These are phyloP conservation scores for Pythium grandisporangium DNA, from an alignment of 352 stramenopile species.

Conservation along the genomic window DNA sequence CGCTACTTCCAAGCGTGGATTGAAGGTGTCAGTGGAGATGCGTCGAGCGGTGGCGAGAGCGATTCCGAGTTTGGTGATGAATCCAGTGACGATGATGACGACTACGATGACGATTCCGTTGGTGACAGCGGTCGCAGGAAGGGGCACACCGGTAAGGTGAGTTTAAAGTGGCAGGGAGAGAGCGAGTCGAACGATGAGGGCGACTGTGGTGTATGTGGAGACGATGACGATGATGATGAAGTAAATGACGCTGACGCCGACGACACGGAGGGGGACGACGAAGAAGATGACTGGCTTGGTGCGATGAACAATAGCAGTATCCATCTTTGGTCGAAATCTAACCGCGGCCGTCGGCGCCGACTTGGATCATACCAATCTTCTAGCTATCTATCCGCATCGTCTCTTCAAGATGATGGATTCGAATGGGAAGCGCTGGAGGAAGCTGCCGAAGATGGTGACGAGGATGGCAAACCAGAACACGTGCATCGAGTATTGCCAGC, in stretches of 20 bases:
- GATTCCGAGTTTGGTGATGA: constrained; percentile 13
- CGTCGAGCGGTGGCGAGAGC: constrained; percentile 18
- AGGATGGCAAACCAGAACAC: constrained; percentile 4
- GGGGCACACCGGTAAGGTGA: constrained; percentile 4
- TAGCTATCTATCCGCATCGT: constrained; percentile 23
- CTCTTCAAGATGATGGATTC: constrained; percentile 43
- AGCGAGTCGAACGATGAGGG: constrained; percentile 29
- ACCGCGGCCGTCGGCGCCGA: constrained; percentile 23
- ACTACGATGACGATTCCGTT: constrained; percentile 18
- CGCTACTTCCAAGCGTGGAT: constrained; percentile 91
- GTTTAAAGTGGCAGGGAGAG: constrained; percentile 13
- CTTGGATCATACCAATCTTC: constrained; percentile 21
- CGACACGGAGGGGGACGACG: constrained; percentile 33
- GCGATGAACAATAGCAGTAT: constrained; percentile 56
- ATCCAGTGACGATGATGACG: constrained; percentile 22
- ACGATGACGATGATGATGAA: constrained; percentile 17
- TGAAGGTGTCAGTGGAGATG: constrained; percentile 50
- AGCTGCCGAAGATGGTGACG: constrained; percentile 21
- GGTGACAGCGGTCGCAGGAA: constrained; percentile 9
- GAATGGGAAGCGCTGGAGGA: constrained; percentile 66
- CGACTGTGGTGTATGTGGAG: no score
- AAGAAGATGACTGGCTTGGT: constrained; percentile 77
- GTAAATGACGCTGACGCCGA: constrained; percentile 48
- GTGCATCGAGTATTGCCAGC: no score
- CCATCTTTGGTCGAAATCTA: constrained; percentile 57